These are phyloP conservation scores for Solanum sparsipilum DNA, from an alignment of 257 asterid species.

Conservation along the genomic window DNA sequence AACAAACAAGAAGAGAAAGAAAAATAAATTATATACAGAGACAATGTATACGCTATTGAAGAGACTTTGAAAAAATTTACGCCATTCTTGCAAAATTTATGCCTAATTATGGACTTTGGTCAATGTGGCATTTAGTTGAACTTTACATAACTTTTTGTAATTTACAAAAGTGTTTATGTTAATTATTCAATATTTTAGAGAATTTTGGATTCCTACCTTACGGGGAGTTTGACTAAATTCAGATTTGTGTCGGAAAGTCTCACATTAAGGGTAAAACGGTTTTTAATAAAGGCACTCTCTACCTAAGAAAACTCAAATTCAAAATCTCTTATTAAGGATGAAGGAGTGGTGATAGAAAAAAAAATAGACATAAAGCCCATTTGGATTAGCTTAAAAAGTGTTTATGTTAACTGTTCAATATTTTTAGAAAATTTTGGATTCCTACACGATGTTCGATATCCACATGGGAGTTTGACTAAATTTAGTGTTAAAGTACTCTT, in stretches of 20 bases:
- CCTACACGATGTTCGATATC: no score
- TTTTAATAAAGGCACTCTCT: no score
- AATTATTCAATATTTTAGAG: neutral
- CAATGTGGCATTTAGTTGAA: neutral
- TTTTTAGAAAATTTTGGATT: no score
- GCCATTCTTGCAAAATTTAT: neutral
- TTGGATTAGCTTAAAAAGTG: no score
- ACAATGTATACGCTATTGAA: neutral
- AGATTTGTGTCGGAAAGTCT: rapidly evolving
- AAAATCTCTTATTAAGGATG: neutral
- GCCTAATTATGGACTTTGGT: neutral
- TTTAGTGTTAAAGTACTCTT: no score
- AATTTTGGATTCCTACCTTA: neutral
- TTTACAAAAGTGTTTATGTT: neutral
- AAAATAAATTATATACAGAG: neutral
- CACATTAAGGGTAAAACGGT: no score
- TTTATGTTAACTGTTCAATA: no score
- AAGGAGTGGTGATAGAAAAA: rapidly evolving
- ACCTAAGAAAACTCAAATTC: no score
- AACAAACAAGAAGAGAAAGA: neutral
- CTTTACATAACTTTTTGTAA: neutral
- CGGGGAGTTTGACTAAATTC: no score
- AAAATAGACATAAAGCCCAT: neutral
- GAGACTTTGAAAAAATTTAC: neutral
- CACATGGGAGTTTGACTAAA: no score